Evolutionary conservation across 345 rosid genomes (phyloP).

Genomic region (Eucalyptus curtisii): DNA sequence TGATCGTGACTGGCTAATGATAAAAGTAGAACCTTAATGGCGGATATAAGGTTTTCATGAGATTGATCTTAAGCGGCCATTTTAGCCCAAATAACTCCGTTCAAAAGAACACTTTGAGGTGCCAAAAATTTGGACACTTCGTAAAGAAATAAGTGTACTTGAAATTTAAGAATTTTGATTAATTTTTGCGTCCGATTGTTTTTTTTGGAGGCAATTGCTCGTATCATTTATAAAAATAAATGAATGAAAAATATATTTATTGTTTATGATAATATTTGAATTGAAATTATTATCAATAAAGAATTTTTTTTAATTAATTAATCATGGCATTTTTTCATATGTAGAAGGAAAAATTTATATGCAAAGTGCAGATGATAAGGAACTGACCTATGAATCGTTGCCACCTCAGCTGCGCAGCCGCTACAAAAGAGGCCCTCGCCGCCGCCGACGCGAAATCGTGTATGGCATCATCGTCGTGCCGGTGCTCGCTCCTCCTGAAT

Average conservation of each 20-base stretch:
- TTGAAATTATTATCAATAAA: too few species aligned
- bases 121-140: not conserved
- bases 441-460: not conserved
- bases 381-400: accelerated
- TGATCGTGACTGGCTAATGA: not conserved
- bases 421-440: not conserved
- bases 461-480: not conserved
- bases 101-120: not conserved
- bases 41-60: not conserved
- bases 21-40: not conserved
- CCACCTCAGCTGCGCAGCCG: not conserved
- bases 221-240: too few species aligned
- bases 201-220: too few species aligned
- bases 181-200: accelerated
- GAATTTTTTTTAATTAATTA: not conserved
- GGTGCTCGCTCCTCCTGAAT: not conserved
- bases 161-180: not conserved
- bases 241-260: too few species aligned
- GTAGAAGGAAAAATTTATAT: not conserved
- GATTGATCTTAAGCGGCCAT: accelerated
- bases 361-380: not conserved
- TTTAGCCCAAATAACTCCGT: not conserved
- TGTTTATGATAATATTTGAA: too few species aligned
- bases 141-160: not conserved
- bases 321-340: too few species aligned